Percentiles rank a stretch among this genome's conserved stretches.
Conservation (phyloP, 257 asterid species). For the Apocynum venetum region DNA sequence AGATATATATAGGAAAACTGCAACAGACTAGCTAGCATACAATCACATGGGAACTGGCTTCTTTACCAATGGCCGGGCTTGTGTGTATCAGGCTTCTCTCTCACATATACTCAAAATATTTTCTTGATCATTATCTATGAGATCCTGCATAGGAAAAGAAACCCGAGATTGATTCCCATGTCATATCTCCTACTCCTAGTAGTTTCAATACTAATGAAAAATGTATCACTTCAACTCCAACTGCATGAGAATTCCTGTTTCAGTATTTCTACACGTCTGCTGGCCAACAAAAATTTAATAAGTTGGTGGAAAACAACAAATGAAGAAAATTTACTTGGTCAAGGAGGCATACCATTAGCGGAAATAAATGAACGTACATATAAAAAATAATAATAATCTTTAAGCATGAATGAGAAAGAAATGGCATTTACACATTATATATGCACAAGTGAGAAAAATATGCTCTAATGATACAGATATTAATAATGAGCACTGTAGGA, state of each 20-base stretch:
- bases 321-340: neutral
- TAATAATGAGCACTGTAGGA: neutral
- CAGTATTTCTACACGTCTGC: neutral
- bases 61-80: neutral
- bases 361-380: neutral
- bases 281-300: neutral
- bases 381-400: neutral
- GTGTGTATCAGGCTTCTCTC: neutral
- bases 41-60: neutral
- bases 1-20: neutral
- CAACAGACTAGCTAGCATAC: neutral
- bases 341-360: neutral
- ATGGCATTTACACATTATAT: slow-evolving; percentile 3
- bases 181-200: neutral
- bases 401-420: neutral
- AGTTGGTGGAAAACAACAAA: neutral
- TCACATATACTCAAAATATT: neutral
- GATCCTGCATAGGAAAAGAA: neutral
- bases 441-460: neutral
- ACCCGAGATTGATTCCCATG: neutral
- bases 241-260: neutral
- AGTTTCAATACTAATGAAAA: neutral
- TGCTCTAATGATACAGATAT: slow-evolving; percentile 11
- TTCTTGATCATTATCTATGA: neutral
- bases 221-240: neutral